Base-by-base conservation (phyloP, 441 rosid species). In the Macaranga tanarius region DNA sequence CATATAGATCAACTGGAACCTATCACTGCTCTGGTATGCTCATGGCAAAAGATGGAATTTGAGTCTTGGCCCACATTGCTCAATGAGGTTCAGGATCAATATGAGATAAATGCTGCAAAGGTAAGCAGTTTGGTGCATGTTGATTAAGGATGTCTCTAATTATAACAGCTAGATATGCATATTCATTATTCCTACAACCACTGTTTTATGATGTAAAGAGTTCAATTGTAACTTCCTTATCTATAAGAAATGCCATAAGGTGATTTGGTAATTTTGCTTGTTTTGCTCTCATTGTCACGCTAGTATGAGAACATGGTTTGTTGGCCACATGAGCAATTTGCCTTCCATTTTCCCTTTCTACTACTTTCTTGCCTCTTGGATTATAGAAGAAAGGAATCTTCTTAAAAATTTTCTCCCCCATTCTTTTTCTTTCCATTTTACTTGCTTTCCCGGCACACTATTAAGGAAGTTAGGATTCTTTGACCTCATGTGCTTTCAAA, bases 41-140 rank as follows among this genome's bases (percentile, higher is more conserved):
- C 87, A 26, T 95, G 99, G 98, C 93, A 95, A 82, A 90, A 83
- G 85, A 76, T 91, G 88, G 99, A 93, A 78, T 86, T 87, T 67
- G 97, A 90, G 59, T 83, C 89, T 45, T 90, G 97, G 97, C 95
- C 98, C 55, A 85, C 86, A 13, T 80, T 96, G 88, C 90, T 96
- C 54, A 87, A 93, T 81, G 97, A 92, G 77, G 97, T 93, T 82
- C 91, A 88, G 75, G 85, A 84, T 73, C 93, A 89, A 76, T 87
- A 82, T 79, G 99, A 95, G 76, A 82, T 70, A 31, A 92, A 86
- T 83, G 98, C 98, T 72, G 86, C 86, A 31, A 92, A 87, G 97
- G 99, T 90, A 84, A 73, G 55, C 65, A 20, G n/a, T n/a, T 38
- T 55, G n/a, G 7, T 7, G 38, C 38, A 34, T n/a, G 13, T 40